phyloP scores from a whole-genome alignment of 225 moss, liverwort and hornwort species.

The Rhytidiadelphus loreus region DNA sequence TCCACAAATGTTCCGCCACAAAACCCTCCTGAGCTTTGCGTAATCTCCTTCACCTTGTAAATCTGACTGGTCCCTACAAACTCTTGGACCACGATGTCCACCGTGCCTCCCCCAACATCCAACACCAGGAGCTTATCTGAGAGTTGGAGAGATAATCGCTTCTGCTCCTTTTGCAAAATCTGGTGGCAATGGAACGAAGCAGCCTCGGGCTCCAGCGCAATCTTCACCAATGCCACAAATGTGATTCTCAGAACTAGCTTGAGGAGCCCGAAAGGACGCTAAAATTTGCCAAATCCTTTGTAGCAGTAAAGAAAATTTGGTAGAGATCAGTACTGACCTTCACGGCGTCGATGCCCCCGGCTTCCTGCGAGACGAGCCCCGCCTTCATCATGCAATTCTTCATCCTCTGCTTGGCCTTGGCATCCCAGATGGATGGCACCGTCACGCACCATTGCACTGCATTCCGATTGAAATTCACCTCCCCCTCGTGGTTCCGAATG shows the following conservation, averaged over 20 bases:
- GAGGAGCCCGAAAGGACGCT: not conserved
- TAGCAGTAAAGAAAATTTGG: not conserved
- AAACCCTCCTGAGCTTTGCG: slow-evolving; percentile 3
- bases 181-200: slow-evolving; percentile 25
- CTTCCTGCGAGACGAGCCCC: slow-evolving; percentile 6
- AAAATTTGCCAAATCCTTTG: not conserved
- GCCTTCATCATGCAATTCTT: slow-evolving; percentile 4
- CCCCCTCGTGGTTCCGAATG: not conserved
- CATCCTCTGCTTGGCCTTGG: slow-evolving; percentile 1
- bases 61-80: not conserved
- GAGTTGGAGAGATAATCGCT: not conserved
- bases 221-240: not conserved
- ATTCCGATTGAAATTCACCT: not conserved
- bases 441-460: not conserved
- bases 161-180: not conserved
- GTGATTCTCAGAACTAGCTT: not conserved
- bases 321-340: not conserved
- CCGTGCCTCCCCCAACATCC: slow-evolving; percentile 25
- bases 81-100: slow-evolving; percentile 26
- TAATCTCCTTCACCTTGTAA: slow-evolving; percentile 8
- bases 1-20: slow-evolving; percentile 32
- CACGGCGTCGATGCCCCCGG: not conserved
- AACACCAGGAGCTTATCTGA: slow-evolving; percentile 16
- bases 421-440: not conserved
- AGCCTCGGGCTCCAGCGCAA: not conserved